Percentiles rank a stretch among this genome's conserved stretches.
Conservation (phyloP, 805 yeast species). For the Saturnispora bothae region DNA sequence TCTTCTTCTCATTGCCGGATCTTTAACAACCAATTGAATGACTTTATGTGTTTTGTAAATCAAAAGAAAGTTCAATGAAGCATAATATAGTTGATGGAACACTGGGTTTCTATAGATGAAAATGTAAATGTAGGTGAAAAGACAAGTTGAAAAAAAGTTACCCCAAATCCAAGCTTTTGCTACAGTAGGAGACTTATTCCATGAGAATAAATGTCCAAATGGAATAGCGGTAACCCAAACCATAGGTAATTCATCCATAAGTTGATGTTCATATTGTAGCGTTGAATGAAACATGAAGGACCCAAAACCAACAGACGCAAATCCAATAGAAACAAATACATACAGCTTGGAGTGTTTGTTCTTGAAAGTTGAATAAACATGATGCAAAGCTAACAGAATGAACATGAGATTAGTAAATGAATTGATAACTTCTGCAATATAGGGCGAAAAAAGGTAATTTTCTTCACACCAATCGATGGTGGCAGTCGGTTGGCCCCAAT, state of each 20-base stretch:
- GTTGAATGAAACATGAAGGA: constrained; percentile 97
- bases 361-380: constrained; percentile 42
- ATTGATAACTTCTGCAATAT: constrained; percentile 84
- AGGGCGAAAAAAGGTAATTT: constrained; percentile 77
- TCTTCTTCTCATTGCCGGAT: constrained; percentile 14
- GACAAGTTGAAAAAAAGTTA: constrained; percentile 25
- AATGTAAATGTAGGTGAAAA: constrained; percentile 61
- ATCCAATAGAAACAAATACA: constrained; percentile 62
- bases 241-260: constrained; percentile 96
- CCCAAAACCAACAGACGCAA: constrained; percentile 84
- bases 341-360: constrained; percentile 65
- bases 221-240: constrained; percentile 96
- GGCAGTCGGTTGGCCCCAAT: constrained; percentile 77
- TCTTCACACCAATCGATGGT: constrained; percentile 99
- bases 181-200: constrained; percentile 18
- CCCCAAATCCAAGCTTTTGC: constrained; percentile 19
- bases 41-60: constrained; percentile 42
- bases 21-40: constrained; percentile 17
- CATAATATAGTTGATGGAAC: constrained; percentile 83
- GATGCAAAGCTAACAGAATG: constrained; percentile 23
- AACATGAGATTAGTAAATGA: constrained; percentile 58
- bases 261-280: constrained; percentile 74
- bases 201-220: constrained; percentile 33
- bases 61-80: constrained; percentile 61
- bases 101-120: constrained; percentile 67